Percentiles rank a stretch among this genome's conserved stretches.
Evolutionary conservation across 305 asterid species (phyloP).

Genomic region (Ajuga reptans): DNA sequence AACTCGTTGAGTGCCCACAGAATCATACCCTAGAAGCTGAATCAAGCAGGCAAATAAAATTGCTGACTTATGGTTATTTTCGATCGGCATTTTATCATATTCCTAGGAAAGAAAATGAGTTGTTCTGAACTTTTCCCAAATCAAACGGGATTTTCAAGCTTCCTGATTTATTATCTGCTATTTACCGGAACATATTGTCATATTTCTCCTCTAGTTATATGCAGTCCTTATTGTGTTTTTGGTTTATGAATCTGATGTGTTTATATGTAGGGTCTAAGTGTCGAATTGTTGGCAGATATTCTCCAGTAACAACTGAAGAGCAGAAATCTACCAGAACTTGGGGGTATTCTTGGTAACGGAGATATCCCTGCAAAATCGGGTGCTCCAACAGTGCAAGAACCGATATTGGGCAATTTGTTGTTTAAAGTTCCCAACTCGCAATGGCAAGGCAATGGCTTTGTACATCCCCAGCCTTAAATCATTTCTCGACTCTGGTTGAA

Average conservation of each 20-base stretch:
- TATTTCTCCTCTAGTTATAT: neutral
- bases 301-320: slow-evolving; percentile 58
- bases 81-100: no score
- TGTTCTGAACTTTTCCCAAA: no score
- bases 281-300: slow-evolving; percentile 68
- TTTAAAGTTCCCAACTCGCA: slow-evolving; percentile 25
- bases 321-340: slow-evolving; percentile 52
- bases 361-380: slow-evolving; percentile 29
- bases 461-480: slow-evolving; percentile 18
- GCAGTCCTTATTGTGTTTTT: neutral
- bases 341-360: slow-evolving; percentile 22
- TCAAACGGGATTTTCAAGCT: no score
- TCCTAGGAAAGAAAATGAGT: no score
- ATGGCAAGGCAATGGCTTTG: slow-evolving; percentile 29
- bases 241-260: neutral
- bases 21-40: slow-evolving; percentile 54
- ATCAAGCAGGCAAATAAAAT: slow-evolving; percentile 56
- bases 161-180: no score
- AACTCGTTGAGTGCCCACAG: slow-evolving; percentile 62
- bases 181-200: no score
- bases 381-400: slow-evolving; percentile 40
- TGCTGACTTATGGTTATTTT: no score
- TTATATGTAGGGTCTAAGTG: slow-evolving; percentile 54
- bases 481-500: neutral
- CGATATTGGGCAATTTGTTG: slow-evolving; percentile 50